These are phyloP conservation scores for Nemania diffusa DNA, from an alignment of 2,329 filamentous ascomycete genomes.

Conservation along the genomic window DNA sequence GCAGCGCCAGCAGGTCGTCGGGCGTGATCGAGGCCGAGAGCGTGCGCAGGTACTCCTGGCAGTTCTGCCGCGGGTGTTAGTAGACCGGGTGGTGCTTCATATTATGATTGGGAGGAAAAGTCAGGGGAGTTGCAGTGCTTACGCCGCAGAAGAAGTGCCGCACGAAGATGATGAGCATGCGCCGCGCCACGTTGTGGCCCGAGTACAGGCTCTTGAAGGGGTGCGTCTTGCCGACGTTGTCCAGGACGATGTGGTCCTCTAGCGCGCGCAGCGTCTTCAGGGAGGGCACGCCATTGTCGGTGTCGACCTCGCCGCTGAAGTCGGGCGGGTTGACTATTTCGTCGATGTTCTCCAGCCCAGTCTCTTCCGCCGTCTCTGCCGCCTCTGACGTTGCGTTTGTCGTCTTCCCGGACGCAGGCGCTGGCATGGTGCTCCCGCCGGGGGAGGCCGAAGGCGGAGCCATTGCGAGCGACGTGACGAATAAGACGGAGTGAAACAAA, in stretches of 20 bases:
- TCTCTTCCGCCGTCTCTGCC: background rate
- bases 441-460: background rate
- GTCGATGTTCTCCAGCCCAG: background rate
- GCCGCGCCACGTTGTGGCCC: slow-evolving; percentile 62
- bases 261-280: slow-evolving; percentile 61
- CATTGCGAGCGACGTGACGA: background rate
- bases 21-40: slow-evolving; percentile 69
- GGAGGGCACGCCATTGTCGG: slow-evolving; percentile 65
- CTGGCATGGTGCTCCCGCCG: background rate
- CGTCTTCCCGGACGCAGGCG: background rate
- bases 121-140: slow-evolving; percentile 52
- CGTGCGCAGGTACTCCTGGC: slow-evolving; percentile 77
- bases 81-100: background rate
- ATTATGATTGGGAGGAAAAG: background rate
- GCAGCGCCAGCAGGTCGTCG: slow-evolving; percentile 60
- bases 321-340: slow-evolving; percentile 51
- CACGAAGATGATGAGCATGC: slow-evolving; percentile 77
- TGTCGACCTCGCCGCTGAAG: slow-evolving; percentile 66
- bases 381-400: background rate
- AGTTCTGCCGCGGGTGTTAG: slow-evolving; percentile 64
- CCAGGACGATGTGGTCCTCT: slow-evolving; percentile 67
- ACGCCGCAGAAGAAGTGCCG: slow-evolving; percentile 85
- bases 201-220: slow-evolving; percentile 72
- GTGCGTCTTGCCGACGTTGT: slow-evolving; percentile 67
- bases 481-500: background rate